Evolutionary conservation across 2,329 filamentous ascomycete species (phyloP), one percentile per base, ranked within the genome.

Genomic region (Fusarium sp.): DNA sequence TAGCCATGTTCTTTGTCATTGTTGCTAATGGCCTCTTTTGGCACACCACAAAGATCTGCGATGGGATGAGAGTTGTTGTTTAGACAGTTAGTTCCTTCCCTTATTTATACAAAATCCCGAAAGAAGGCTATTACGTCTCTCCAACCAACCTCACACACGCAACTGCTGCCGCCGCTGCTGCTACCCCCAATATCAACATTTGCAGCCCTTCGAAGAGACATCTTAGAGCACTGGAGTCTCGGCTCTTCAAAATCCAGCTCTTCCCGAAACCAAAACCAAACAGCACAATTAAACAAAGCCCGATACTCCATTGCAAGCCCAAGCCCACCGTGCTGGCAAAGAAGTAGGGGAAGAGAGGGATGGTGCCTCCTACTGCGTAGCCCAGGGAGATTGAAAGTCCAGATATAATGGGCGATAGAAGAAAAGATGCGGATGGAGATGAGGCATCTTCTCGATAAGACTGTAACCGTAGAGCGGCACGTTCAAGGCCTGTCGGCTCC

Each of bases 281-380:
- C 3, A 92, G 77, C 0, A 88, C 86, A 2, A 89, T 59, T 1
- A 89, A 80, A 80, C 90, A 91, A 5, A 91, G 81, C 1, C 79
- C 82, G 10, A 89, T 86, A 50, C 88, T 91, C 81, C 87, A 89
- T 16, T 84, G 85, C 31, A 94, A 80, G 2, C 83, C 85, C 6
- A 77, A 61, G 0, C 78, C 81, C 0, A 86, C 82, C 2, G 79
- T 82, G 3, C 71, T 54, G 18, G 84, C 80, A 63, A 91, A 88
- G 67, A 92, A 88, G 79, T 93, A 93, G 0, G 91, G 91, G 27
- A 90, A 80, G 13, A 93, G 81, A 0, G 91, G 91, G 31, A 92
- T 86, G 66, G 91, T 84, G 0, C 91, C 91, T 6, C 91, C 91
- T 3, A 91, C 80, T 38, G 92, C 86, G 75, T 93, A 93, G 0